Evolutionary conservation across 345 rosid genomes (phyloP).

Genomic region (Salix dunnii): DNA sequence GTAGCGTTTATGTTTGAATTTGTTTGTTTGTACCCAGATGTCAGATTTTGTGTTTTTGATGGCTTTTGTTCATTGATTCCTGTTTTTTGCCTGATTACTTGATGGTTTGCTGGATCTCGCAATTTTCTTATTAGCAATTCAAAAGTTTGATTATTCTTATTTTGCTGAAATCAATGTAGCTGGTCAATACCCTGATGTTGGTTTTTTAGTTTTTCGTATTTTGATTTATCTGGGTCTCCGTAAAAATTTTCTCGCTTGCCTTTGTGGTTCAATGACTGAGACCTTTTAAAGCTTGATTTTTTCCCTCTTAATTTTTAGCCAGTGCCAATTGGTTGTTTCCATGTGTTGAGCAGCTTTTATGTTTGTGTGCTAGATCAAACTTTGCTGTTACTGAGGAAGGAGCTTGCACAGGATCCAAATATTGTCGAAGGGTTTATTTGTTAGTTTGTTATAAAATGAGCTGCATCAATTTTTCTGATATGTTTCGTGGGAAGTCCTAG

Average conservation of each 20-base stretch:
- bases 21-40: not conserved
- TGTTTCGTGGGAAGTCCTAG: constrained; percentile 1
- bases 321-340: not conserved
- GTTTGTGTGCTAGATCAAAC: constrained; percentile 13
- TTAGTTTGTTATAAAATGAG: constrained; percentile 2
- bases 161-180: not conserved
- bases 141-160: not conserved
- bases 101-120: not conserved
- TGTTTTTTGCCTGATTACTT: not conserved
- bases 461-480: not conserved
- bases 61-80: not conserved
- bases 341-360: constrained; percentile 11
- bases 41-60: not conserved
- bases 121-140: not conserved
- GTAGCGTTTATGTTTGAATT: not conserved
- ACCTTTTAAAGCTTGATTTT: not conserved
- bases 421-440: constrained; percentile 2
- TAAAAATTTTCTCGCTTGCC: not conserved
- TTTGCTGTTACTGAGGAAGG: not conserved
- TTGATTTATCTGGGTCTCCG: not conserved
- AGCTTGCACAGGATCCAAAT: not conserved
- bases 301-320: not conserved
- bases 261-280: not conserved
- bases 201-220: constrained; percentile 4
- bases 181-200: not conserved